Evolutionary conservation across 495 filamentous ascomycete species (phyloP), one percentile per base, ranked within the genome.

Genomic region (Penicillium dipodomyicola): DNA sequence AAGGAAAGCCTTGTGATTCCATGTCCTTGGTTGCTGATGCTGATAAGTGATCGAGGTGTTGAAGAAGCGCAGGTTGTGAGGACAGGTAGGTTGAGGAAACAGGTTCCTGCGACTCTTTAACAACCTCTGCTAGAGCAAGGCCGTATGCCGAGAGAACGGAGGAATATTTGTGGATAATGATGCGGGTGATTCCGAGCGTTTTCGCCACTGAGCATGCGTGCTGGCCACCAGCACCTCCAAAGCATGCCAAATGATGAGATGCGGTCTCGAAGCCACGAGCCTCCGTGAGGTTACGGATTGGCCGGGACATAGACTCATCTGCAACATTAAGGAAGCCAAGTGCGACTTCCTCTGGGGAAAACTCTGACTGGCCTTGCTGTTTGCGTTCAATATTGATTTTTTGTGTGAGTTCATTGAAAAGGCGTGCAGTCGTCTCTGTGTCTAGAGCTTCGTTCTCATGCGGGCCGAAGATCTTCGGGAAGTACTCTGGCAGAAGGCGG

Each of bases 391-490:
- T 75, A 60, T 96, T 92, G 61, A 97, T 87, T 54, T 88, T 80
- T 9, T 88, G 80, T 0, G 92, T 85, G 32, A 97, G 74, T 54
- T 93, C 85, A 46, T 86, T 73, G 60, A 98, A 90, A 5, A 89
- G 77, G 63, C 84, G 86, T 60, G 86, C 79, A 49, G 90, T 95
- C 0, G 88, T 88, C 54, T 87, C 81, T 11, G 81, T 78, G 66
- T 98, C 94, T 11, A 98, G 71, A 0, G 86, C 88, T 68, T 96
- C 87, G 57, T 97, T 79, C 67, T 98, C 94, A 39, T 91, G 88
- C 66, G 89, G 87, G 27, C 94, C 94, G 61, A 98, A 97, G 53
- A 98, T 97, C 63, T 94, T 92, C 4, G 94, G 94, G 70, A 98
- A 98, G 74, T 96, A 97, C 58, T 96, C 91, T 0, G 94, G 93